Conservation (phyloP, 495 filamentous ascomycete species). For the Lophiotrema nucula region DNA sequence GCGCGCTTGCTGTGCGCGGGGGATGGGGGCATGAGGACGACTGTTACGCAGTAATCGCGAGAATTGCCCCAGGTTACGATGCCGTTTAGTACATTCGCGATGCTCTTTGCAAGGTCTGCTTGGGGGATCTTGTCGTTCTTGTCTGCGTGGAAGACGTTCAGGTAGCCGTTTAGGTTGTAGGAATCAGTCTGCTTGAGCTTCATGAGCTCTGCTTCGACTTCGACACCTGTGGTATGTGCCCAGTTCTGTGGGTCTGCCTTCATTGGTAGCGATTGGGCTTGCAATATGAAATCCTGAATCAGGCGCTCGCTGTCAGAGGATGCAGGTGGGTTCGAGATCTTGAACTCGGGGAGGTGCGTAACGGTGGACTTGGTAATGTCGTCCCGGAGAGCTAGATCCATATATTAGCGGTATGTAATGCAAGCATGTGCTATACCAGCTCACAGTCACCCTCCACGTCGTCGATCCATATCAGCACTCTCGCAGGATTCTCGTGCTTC, state of each 20-base stretch:
- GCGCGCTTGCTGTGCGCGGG: conserved; percentile 22
- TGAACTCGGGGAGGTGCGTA: conserved; percentile 18
- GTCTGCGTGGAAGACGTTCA: conserved; percentile 13
- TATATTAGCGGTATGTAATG: too few relatives aligned
- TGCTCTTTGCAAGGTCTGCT: neutral
- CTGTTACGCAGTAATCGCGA: conserved; percentile 21
- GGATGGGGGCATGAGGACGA: conserved; percentile 36
- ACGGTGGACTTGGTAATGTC: too few relatives aligned
- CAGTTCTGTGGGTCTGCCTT: neutral
- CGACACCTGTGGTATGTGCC: conserved; percentile 1
- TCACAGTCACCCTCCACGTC: conserved; percentile 46
- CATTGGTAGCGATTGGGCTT: conserved; percentile 20
- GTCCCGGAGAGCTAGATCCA: too few relatives aligned
- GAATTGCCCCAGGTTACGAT: neutral
- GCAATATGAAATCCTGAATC: conserved; percentile 20
- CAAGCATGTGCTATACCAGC: too few relatives aligned
- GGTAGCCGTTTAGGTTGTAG: conserved; percentile 9
- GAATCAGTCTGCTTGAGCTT: neutral
- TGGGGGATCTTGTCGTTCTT: conserved; percentile 1
- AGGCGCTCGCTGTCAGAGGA: conserved; percentile 22
- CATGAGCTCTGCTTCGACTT: neutral
- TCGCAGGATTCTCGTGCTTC: conserved; percentile 24
- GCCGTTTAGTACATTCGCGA: neutral
- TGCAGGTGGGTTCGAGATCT: conserved; percentile 20
- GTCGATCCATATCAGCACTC: conserved; percentile 51